Evolutionary conservation across 352 stramenopile species (phyloP).

Genomic region (Globisporangium perplexum): DNA sequence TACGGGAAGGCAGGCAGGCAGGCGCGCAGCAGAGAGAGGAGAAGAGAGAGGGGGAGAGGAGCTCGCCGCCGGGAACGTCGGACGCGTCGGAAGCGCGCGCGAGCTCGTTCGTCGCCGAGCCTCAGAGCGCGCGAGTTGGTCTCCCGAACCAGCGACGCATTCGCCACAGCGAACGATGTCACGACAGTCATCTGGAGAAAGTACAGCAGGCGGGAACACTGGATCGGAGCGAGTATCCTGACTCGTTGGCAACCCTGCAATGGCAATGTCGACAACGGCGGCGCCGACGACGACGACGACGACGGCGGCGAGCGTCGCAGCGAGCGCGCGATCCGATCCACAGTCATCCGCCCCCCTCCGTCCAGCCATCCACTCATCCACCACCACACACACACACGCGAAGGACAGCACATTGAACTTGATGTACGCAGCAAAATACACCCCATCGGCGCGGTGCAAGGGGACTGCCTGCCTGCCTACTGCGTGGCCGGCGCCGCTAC

Average conservation of each 20-base stretch:
- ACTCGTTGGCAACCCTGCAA: neutral
- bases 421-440: neutral
- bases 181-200: neutral
- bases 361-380: neutral
- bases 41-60: neutral
- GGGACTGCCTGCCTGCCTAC: neutral
- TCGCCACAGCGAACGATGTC: neutral
- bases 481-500: neutral
- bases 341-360: no score
- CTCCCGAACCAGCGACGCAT: no score
- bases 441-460: no score
- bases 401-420: neutral
- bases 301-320: neutral
- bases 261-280: no score
- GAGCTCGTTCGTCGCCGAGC: neutral
- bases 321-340: neutral
- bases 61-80: no score
- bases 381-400: neutral
- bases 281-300: no score
- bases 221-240: neutral
- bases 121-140: no score
- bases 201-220: neutral
- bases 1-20: neutral
- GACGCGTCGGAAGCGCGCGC: neutral
- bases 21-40: neutral